Evolutionary conservation across 164 flowering plant genomes (phyloP), one percentile per base, ranked within the genome.

Genomic region (Berberis thunbergii): DNA sequence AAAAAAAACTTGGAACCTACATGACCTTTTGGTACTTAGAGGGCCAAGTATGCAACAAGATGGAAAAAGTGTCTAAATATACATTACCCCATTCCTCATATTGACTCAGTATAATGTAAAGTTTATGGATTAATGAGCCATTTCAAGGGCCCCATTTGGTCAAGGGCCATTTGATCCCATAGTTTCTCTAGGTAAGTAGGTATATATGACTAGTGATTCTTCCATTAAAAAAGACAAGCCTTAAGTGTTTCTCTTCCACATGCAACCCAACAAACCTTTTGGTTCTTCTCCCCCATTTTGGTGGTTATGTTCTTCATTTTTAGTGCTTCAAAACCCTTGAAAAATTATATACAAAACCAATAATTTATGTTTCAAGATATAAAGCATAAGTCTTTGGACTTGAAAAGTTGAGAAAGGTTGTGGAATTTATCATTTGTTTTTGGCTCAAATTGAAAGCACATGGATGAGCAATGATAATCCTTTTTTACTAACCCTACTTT

Each of bases 211-310:
- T 26, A 26, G 26, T 26, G 26, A 26, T 26, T 26, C 26, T 26
- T 46, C 49, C 5, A 46, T 46, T 46, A 59, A 43, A 38, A 59
- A 64, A 74, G 63, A 60, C 44, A 65, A 58, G 61, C 70, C 67
- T n/a, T 63, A 46, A 46, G 61, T 60, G 66, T 70, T 72, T 69
- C 67, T 59, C 57, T 69, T 63, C 54, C 78, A 79, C 80, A 77
- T 79, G 82, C 76, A 72, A 45, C 78, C 70, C 76, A 73, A 68
- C 75, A 72, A 57, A 10, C 46, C 42, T 60, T 55, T 60, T 61
- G 56, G 48, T 38, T 52, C 55, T 40, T 26, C 26, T 26, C 26
- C 26, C 26, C 26, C 26, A 26, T 26, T 42, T 70, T 54, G 39
- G 61, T 26, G 48, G 64, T 10, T 41, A 39, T 48, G 54, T 61